phyloP scores from a whole-genome alignment of 106 monocot species.

The Allium fistulosum region DNA sequence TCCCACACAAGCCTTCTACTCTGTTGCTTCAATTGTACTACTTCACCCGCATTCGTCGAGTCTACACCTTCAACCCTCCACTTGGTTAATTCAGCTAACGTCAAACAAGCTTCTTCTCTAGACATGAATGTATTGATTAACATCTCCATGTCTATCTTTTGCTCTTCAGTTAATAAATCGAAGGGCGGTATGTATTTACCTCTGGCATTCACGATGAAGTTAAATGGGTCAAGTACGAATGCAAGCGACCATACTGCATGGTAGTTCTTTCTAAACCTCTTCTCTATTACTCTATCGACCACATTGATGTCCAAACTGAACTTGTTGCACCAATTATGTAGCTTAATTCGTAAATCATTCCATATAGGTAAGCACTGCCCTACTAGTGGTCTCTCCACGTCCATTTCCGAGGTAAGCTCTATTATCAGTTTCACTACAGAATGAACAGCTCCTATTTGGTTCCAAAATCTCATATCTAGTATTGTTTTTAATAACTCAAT shows the following conservation, averaged over 20 bases:
- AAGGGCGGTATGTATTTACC: conserved; percentile 66
- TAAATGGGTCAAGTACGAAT: conserved; percentile 53
- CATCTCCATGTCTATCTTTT: conserved; percentile 48
- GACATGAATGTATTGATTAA: conserved; percentile 26
- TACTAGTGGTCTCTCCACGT: conserved; percentile 44
- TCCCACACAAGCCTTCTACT: conserved; percentile 55
- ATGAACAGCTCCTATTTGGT: conserved; percentile 35
- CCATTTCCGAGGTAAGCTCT: conserved; percentile 32
- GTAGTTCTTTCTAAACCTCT: conserved; percentile 51
- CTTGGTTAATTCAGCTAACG: conserved; percentile 47
- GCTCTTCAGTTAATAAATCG: conserved; percentile 37
- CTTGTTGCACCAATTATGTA: conserved; percentile 38
- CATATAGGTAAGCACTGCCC: conserved; percentile 63
- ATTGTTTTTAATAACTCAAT: conserved; percentile 25
- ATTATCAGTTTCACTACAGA: conserved; percentile 31
- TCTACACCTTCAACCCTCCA: conserved; percentile 58
- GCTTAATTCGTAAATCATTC: conserved; percentile 38
- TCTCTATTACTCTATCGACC: conserved; percentile 30
- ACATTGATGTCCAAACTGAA: conserved; percentile 17
- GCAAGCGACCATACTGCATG: conserved; percentile 64
- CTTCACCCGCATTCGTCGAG: conserved; percentile 35
- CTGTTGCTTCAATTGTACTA: conserved; percentile 52
- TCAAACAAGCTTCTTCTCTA: conserved; percentile 33
- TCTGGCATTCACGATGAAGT: conserved; percentile 32
- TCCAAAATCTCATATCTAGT: conserved; percentile 37